Evolutionary conservation across 129 eudicot species (phyloP), one percentile per base, ranked within the genome.

Genomic region (Kitagawia praeruptora): DNA sequence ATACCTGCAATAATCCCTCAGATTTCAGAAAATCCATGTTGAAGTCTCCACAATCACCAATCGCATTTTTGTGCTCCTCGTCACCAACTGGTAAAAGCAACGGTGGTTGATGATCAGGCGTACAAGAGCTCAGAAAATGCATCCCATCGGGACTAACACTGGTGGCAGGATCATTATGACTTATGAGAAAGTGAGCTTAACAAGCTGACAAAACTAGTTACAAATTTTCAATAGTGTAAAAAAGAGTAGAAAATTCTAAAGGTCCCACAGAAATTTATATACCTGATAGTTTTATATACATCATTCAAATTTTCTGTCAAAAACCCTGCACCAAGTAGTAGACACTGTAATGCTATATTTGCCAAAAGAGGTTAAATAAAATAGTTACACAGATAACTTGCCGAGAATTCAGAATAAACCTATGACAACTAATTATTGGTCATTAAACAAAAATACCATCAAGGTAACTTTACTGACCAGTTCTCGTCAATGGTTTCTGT

Each of bases 71-170:
- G 58, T 72, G 70, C 58, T 75, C 77, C 69, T 83, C 88, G 25
- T 82, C 83, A 85, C 85, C 86, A 81, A 41, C 77, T 75, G 93
- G 88, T 81, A 93, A 86, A 89, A 86, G 82, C 75, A 93, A 87
- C 54, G 98, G 93, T 37, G 96, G 98, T 81, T 91, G 97, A 81
- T 89, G 83, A 88, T 93, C 97, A 25, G 98, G 98, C 69, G 83
- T 89, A 69, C 97, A 88, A 41, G 93, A 89, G 75, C 82, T 88
- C 81, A 93, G 81, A 83, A 91, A 93, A 19, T 88, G 74, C 82
- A 83, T 82, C n/a, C n/a, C n/a, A 81, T 88, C 87, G 51, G 86
- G 81, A 80, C 97, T 88, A 48, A 89, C 96, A 81, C 98, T 93
- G 93, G 74, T 74, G 67, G 71, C 84, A 82, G 31, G n/a, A 46